Conservation (phyloP, 805 yeast genomes). For the Starmerella cellae region DNA sequence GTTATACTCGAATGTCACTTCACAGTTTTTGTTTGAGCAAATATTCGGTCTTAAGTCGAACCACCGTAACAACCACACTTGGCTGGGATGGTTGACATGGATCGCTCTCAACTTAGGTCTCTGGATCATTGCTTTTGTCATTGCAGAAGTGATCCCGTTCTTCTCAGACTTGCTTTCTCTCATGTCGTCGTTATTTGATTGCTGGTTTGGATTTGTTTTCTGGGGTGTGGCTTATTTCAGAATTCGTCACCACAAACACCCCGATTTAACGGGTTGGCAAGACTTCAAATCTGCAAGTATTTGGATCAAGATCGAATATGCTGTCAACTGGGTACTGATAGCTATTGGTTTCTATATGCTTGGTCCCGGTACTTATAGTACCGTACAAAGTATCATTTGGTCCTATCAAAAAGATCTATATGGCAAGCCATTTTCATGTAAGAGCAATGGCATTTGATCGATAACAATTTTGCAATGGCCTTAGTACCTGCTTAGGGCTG, state of each 20-base stretch:
- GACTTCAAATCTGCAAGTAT: conserved; percentile 24
- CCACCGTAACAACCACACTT: conserved; percentile 38
- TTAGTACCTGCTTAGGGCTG: too few relatives aligned
- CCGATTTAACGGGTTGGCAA: conserved; percentile 24
- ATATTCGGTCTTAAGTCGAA: conserved; percentile 33
- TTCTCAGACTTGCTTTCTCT: conserved; percentile 44
- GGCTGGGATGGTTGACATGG: conserved; percentile 44
- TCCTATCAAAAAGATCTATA: conserved; percentile 38
- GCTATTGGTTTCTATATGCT: conserved; percentile 40
- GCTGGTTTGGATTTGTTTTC: conserved; percentile 53
- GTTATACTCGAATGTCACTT: conserved; percentile 41
- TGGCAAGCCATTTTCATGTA: conserved; percentile 42
- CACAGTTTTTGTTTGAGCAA: conserved; percentile 39
- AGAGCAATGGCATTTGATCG: conserved; percentile 30
- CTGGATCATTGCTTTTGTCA: conserved; percentile 44
- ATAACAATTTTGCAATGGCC: too few relatives aligned
- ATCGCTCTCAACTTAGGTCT: conserved; percentile 31
- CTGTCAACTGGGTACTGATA: conserved; percentile 31
- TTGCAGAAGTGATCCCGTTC: conserved; percentile 55
- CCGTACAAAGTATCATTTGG: conserved; percentile 39
- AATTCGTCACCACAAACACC: conserved; percentile 23
- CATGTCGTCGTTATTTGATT: conserved; percentile 50
- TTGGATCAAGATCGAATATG: conserved; percentile 30
- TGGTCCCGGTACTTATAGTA: conserved; percentile 48
- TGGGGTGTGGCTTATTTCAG: conserved; percentile 43